Percentiles rank a stretch among this genome's conserved stretches.
phyloP scores from a whole-genome alignment of 805 yeast genomes.

The Kazachstania kunashirensis region DNA sequence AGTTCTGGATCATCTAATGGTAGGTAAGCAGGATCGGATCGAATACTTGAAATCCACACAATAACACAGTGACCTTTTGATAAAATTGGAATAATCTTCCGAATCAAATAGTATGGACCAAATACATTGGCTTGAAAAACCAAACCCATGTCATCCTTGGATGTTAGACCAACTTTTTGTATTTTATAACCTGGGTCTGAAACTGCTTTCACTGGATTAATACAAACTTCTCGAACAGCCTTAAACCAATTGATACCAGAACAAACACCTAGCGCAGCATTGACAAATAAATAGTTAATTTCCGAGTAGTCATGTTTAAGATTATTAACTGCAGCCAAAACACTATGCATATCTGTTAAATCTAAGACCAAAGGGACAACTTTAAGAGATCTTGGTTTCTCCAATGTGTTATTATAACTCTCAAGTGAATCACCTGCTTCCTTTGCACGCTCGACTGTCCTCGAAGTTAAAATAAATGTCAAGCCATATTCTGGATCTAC shows the following conservation, averaged over 20 bases:
- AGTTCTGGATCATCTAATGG: constrained; percentile 69
- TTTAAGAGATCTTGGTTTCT: constrained; percentile 50
- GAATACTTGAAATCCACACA: constrained; percentile 78
- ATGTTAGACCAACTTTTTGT: constrained; percentile 66
- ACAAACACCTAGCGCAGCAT: constrained; percentile 84
- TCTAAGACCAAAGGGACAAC: constrained; percentile 82
- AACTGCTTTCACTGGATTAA: constrained; percentile 65
- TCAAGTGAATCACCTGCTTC: constrained; percentile 56
- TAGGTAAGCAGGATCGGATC: constrained; percentile 65
- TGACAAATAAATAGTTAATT: constrained; percentile 71
- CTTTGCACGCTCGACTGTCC: constrained; percentile 75
- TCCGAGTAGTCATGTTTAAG: constrained; percentile 49
- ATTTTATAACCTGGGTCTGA: constrained; percentile 80
- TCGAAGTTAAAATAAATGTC: constrained; percentile 77
- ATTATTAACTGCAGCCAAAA: constrained; percentile 62
- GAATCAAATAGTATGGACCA: constrained; percentile 81
- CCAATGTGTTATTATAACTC: constrained; percentile 30
- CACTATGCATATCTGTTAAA: constrained; percentile 78
- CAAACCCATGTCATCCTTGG: constrained; percentile 72
- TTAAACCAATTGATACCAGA: constrained; percentile 78
- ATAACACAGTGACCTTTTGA: constrained; percentile 48
- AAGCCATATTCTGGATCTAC: constrained; percentile 45
- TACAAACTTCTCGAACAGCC: constrained; percentile 57
- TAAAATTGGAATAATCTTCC: constrained; percentile 47
- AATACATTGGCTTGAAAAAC: constrained; percentile 92